These are phyloP conservation scores for Yamadazyma epiphylla DNA, from an alignment of 1,139 yeast species.

Conservation along the genomic window DNA sequence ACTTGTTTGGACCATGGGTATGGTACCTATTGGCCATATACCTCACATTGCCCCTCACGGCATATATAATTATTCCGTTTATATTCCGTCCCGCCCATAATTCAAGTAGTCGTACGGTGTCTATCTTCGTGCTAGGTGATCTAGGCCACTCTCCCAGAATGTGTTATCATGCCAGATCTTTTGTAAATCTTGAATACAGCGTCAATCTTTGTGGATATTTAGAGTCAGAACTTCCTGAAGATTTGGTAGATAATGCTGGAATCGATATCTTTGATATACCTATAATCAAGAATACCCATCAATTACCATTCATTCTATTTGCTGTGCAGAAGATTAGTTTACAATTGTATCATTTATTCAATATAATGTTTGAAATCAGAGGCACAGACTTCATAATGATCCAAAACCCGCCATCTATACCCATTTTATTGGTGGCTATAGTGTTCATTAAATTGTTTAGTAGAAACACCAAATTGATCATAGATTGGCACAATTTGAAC, in stretches of 20 bases:
- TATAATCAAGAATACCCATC: slow-evolving; percentile 36
- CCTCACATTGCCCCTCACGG: slow-evolving; percentile 31
- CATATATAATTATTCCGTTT: slow-evolving; percentile 34
- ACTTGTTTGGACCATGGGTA: slow-evolving; percentile 31
- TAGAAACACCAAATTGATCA: slow-evolving; percentile 59
- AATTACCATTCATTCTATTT: slow-evolving; percentile 56
- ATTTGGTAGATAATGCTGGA: slow-evolving; percentile 46
- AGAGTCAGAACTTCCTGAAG: slow-evolving; percentile 53
- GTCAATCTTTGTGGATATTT: slow-evolving; percentile 87
- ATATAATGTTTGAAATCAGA: slow-evolving; percentile 49
- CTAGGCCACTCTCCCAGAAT: slow-evolving; percentile 95
- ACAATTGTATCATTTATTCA: slow-evolving; percentile 49
- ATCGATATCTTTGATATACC: slow-evolving; percentile 52
- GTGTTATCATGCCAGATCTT: slow-evolving; percentile 84
- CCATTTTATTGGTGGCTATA: slow-evolving; percentile 64
- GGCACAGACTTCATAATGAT: slow-evolving; percentile 70
- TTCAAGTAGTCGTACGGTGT: slow-evolving; percentile 46
- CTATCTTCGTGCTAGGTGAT: slow-evolving; percentile 87
- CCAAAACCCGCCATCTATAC: slow-evolving; percentile 94
- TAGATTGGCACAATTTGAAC: slow-evolving; percentile 97
- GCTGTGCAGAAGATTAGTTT: slow-evolving; percentile 54
- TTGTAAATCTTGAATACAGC: slow-evolving; percentile 62
- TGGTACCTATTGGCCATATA: slow-evolving; percentile 36
- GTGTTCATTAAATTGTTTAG: slow-evolving; percentile 51
- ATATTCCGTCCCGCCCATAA: slow-evolving; percentile 15